phyloP scores from a whole-genome alignment of 2,329 filamentous ascomycete species.

The Dryadomyces quercus-mongolicae region DNA sequence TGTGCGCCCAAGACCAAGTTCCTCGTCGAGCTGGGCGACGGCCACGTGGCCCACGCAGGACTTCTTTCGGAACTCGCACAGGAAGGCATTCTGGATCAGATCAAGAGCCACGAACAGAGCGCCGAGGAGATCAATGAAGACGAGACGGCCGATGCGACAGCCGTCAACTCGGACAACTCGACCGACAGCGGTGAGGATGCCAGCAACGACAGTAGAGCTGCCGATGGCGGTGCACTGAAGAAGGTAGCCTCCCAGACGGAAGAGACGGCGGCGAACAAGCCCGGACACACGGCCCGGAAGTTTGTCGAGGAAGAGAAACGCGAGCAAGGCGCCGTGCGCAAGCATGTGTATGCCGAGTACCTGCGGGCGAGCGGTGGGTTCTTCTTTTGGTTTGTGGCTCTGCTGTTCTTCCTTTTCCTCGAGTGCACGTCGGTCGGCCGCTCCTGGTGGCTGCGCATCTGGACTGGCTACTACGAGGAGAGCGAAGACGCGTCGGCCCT shows the following conservation, averaged over 20 bases:
- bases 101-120: constrained; percentile 43
- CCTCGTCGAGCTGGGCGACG: constrained; percentile 60
- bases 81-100: constrained; percentile 42
- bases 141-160: constrained; percentile 18
- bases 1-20: constrained; percentile 62
- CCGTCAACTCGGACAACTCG: constrained; percentile 14
- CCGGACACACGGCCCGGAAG: constrained; percentile 41
- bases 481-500: constrained; percentile 10
- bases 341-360: constrained; percentile 55
- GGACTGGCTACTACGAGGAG: constrained; percentile 37
- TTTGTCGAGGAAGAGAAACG: constrained; percentile 68
- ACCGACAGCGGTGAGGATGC: constrained; percentile 9
- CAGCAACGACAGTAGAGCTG: constrained; percentile 21
- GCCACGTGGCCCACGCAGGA: constrained; percentile 51
- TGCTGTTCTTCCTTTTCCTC: constrained; percentile 41
- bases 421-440: constrained; percentile 43
- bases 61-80: constrained; percentile 50
- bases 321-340: constrained; percentile 57
- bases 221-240: constrained; percentile 21
- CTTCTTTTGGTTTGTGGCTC: constrained; percentile 43
- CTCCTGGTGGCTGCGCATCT: constrained; percentile 53
- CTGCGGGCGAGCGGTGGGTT: constrained; percentile 53
- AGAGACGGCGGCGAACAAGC: constrained; percentile 17
- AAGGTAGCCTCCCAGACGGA: constrained; percentile 7
- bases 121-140: constrained; percentile 34